Percentiles rank a stretch among this genome's conserved stretches.
These are phyloP conservation scores for Cyclocybe cylindracea DNA, from an alignment of 768 basidiomycete species.

Conservation along the genomic window DNA sequence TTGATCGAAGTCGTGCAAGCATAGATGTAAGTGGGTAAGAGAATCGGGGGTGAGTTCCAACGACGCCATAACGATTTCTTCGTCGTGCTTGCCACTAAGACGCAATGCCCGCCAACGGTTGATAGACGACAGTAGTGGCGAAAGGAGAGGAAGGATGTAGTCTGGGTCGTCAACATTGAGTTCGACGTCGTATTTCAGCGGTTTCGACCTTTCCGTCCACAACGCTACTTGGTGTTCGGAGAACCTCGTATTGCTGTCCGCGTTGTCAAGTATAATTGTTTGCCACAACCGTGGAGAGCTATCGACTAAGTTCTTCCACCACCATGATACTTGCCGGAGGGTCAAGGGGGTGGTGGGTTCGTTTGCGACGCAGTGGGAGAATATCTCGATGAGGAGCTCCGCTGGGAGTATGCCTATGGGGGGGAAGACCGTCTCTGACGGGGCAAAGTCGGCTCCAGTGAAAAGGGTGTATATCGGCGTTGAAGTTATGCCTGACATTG, in stretches of 20 bases:
- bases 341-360: slow-evolving; percentile 50
- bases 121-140: slow-evolving; percentile 57
- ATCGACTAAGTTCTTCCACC: slow-evolving; percentile 58
- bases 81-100: slow-evolving; percentile 42
- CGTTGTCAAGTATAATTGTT: slow-evolving; percentile 51
- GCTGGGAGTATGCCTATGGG: slow-evolving; percentile 46
- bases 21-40: slow-evolving; percentile 39
- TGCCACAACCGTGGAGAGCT: slow-evolving; percentile 65
- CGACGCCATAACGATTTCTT: slow-evolving; percentile 28
- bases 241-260: slow-evolving; percentile 29
- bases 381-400: slow-evolving; percentile 67
- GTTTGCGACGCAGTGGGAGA: slow-evolving; percentile 42
- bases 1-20: slow-evolving; percentile 32
- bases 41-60: slow-evolving; percentile 23
- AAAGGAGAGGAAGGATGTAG: slow-evolving; percentile 60
- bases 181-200: slow-evolving; percentile 56
- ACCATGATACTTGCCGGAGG: slow-evolving; percentile 54
- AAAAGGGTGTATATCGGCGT: neutral
- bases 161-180: slow-evolving; percentile 49
- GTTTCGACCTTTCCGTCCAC: slow-evolving; percentile 55
- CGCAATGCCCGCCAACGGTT: slow-evolving; percentile 58
- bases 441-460: neutral
- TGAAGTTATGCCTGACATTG: slow-evolving; percentile 1
- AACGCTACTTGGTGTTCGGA: slow-evolving; percentile 50
- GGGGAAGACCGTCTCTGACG: neutral